Evolutionary conservation across 176 grass and related monocot species (phyloP).

Genomic region (Elymus sibiricus): DNA sequence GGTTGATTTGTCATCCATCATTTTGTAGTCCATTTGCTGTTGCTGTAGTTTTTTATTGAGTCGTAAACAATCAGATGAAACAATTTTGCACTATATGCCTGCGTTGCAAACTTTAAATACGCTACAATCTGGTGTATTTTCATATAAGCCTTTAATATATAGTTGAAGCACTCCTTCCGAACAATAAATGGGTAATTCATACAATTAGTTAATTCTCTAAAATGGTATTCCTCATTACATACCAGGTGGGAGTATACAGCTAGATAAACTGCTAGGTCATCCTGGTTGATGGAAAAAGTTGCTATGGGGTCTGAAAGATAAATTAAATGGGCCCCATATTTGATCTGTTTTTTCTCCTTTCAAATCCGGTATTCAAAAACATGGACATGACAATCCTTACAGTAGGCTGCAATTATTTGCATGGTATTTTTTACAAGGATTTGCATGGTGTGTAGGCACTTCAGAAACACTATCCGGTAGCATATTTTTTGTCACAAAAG

Average conservation of each 20-base stretch:
- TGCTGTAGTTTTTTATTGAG: background rate
- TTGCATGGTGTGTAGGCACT: background rate
- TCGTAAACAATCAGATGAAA: constrained; percentile 2
- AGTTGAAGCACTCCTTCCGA: background rate
- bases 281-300: background rate
- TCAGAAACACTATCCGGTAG: background rate
- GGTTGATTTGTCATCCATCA: background rate
- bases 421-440: background rate
- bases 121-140: background rate
- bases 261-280: background rate
- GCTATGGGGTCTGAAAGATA: background rate
- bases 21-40: background rate
- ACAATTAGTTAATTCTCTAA: constrained; percentile 14
- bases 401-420: background rate
- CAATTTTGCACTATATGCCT: background rate
- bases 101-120: background rate
- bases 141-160: background rate
- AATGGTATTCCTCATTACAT: background rate
- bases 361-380: too few species aligned
- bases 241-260: background rate
- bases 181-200: background rate
- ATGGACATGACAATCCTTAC: constrained; percentile 3
- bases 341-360: background rate
- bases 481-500: background rate
- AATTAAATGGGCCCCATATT: background rate